A percentile compares a stretch with the other conserved stretches of the same genome.
Evolutionary conservation across 768 basidiomycete species (phyloP).

Genomic region (Clitopilus hobsonii): DNA sequence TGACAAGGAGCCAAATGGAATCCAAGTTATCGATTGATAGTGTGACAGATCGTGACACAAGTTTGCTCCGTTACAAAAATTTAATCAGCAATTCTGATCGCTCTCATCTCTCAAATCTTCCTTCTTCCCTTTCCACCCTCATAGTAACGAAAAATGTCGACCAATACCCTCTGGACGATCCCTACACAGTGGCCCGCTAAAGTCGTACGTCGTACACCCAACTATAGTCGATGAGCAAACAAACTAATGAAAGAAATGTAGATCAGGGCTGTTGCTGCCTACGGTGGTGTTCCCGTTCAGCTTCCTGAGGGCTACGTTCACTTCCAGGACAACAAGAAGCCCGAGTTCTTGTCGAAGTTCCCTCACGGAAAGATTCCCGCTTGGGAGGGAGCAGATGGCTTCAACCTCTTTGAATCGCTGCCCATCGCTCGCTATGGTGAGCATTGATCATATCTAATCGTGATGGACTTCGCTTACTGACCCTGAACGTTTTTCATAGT

Average conservation of each 20-base stretch:
- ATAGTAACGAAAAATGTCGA: neutral
- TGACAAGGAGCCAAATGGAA: neutral
- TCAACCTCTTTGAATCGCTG: constrained; percentile 70
- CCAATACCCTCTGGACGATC: constrained; percentile 56
- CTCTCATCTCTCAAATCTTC: neutral
- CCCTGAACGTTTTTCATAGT: constrained; percentile 41
- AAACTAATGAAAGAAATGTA: constrained; percentile 15
- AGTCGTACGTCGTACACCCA: constrained; percentile 35
- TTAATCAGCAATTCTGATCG: constrained; percentile 1
- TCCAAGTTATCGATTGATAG: neutral
- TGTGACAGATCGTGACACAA: neutral
- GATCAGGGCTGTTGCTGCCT: constrained; percentile 55
- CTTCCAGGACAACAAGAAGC: constrained; percentile 61
- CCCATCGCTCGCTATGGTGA: constrained; percentile 88
- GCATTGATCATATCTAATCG: constrained; percentile 39
- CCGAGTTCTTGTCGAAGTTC: constrained; percentile 71
- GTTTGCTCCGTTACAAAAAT: neutral
- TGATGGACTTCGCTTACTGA: neutral
- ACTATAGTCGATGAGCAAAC: neutral
- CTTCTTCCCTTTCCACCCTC: neutral
- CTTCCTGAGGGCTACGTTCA: constrained; percentile 51
- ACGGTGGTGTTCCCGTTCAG: constrained; percentile 54
- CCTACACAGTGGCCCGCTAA: constrained; percentile 37
- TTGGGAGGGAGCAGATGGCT: constrained; percentile 70
- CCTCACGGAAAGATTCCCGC: constrained; percentile 83